phyloP scores from a whole-genome alignment of 2,329 filamentous ascomycete species.

The Penicillium corylophilum region DNA sequence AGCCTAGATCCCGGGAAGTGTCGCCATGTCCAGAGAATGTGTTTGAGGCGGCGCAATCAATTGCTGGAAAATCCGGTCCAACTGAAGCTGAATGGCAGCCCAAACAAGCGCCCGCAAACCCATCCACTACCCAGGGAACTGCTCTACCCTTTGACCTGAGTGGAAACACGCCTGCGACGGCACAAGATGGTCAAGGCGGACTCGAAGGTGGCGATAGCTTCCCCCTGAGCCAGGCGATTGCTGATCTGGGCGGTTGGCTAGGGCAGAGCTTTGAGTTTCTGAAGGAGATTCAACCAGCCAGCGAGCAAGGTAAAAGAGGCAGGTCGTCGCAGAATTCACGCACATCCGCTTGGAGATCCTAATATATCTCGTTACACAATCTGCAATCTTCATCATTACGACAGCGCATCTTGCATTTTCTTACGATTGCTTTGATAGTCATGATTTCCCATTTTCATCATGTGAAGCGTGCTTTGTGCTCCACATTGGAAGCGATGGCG shows the following conservation, averaged over 20 bases:
- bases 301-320: slow-evolving; percentile 5
- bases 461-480: not conserved
- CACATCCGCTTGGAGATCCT: slow-evolving; percentile 12
- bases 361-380: slow-evolving; percentile 11
- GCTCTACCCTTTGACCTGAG: slow-evolving; percentile 33
- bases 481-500: not conserved
- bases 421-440: not conserved
- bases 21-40: slow-evolving; percentile 2
- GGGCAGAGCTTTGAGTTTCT: slow-evolving; percentile 45
- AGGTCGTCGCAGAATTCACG: slow-evolving; percentile 11
- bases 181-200: slow-evolving; percentile 37
- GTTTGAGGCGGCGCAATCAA: slow-evolving; percentile 5
- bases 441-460: slow-evolving; percentile 1
- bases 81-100: not conserved
- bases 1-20: not conserved
- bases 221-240: slow-evolving; percentile 45
- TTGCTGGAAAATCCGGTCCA: not conserved
- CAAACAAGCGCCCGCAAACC: slow-evolving; percentile 1
- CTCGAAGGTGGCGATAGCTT: slow-evolving; percentile 36
- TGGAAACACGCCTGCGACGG: slow-evolving; percentile 33
- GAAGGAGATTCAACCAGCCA: slow-evolving; percentile 29
- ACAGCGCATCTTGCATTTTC: not conserved
- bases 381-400: not conserved
- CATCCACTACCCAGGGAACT: slow-evolving; percentile 10
- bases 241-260: slow-evolving; percentile 47